phyloP scores from a whole-genome alignment of 192 early-diverging fungal genomes.

The Glomus cerebriforme region DNA sequence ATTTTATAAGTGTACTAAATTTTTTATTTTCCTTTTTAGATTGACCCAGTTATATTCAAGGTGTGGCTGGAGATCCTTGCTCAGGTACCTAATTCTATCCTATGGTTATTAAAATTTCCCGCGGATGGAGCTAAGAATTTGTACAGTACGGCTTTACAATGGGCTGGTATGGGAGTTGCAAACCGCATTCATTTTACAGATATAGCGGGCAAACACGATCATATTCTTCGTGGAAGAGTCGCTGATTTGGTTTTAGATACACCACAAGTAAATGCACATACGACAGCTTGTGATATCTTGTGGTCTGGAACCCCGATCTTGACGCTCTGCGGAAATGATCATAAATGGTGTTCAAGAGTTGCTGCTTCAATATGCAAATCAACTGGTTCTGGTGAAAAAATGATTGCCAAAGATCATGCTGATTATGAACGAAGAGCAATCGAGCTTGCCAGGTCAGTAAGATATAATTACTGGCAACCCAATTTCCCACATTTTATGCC shows the following conservation, averaged over 20 bases:
- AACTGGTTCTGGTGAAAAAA: slow-evolving; percentile 69
- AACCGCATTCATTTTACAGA: slow-evolving; percentile 84
- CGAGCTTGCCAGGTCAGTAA: slow-evolving; percentile 51
- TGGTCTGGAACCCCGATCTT: slow-evolving; percentile 94
- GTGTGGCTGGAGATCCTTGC: slow-evolving; percentile 83
- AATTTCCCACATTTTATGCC: not conserved
- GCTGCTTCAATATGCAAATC: slow-evolving; percentile 84
- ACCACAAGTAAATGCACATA: slow-evolving; percentile 96
- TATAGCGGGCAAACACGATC: slow-evolving; percentile 81
- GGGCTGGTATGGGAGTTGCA: slow-evolving; percentile 77
- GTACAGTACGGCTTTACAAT: slow-evolving; percentile 65
- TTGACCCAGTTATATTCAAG: slow-evolving; percentile 85
- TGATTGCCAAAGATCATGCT: slow-evolving; percentile 65
- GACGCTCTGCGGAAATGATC: slow-evolving; percentile 83
- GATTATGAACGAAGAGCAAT: slow-evolving; percentile 72
- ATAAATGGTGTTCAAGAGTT: slow-evolving; percentile 91
- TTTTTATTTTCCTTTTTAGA: slow-evolving; percentile 40
- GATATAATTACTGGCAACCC: slow-evolving; percentile 14
- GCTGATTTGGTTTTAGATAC: slow-evolving; percentile 94
- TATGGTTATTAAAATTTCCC: slow-evolving; percentile 93
- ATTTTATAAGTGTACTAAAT: slow-evolving; percentile 44
- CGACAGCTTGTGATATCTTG: slow-evolving; percentile 92
- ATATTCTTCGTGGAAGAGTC: slow-evolving; percentile 89
- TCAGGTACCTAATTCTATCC: slow-evolving; percentile 77
- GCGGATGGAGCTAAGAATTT: slow-evolving; percentile 83